Base-by-base conservation (phyloP, 371 early-diverging fungal genomes). In the Mortierella sp. region DNA sequence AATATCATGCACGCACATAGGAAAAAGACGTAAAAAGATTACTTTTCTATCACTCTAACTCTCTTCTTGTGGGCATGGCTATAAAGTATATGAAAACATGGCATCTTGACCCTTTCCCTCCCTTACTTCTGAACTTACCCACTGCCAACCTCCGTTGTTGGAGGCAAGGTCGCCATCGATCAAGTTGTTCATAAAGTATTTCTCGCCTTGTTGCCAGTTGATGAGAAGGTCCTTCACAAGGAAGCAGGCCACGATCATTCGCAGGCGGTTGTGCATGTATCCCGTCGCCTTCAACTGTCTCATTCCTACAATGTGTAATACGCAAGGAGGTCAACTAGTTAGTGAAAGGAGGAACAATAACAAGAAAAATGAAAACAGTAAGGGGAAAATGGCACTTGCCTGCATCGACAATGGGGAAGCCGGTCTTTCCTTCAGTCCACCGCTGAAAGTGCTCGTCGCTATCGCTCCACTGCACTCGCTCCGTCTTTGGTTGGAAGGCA, bases 131-230 rank as follows among this genome's bases (percentile, higher is more conserved):
- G 46, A 21, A 54, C 58, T 54, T 77, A 82, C 82, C 94, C 94
- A 94, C 74, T 94, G 94, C 95, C 95, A 95, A 2, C 95, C 95
- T 14, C 95, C 95, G 74, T 94, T 94, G 88, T 95, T 95, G 58
- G 84, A 83, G 6, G 94, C 91, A 10, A 93, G 89, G 77, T 95
- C 95, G 46, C 93, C 92, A 81, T 95, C 95, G 56, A 95, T 90
- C 55, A 94, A 78, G 72, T 89, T 46, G n/a, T 80, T 73, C 89
- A 90, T 91, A 78, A 95, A 94, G 81, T 89, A 92, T 56, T 84
- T 74, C 80, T 95, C 95, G 14, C 94, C 95, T 54, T 65, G 21
- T 24, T 90, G 88, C 95, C 95, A 95, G 80, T 93, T 89, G 83
- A 94, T 87, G 1, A 92, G 89, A 32, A 95, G 84, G 71, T 95